phyloP scores from a whole-genome alignment of 768 basidiomycete genomes.

The Mycena olivaceomarginata region DNA sequence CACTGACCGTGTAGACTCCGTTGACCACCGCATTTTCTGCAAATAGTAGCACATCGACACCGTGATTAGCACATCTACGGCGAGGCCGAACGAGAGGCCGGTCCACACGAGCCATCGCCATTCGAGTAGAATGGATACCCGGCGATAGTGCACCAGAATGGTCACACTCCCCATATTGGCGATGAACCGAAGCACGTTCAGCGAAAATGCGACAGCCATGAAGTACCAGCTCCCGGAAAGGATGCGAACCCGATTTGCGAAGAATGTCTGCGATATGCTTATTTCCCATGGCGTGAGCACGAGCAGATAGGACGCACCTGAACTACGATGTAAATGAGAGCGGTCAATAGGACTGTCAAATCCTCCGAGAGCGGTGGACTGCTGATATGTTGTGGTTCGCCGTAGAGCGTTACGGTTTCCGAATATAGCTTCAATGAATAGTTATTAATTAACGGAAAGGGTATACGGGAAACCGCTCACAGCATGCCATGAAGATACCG shows the following conservation, averaged over 20 bases:
- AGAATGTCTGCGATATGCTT: slow-evolving; percentile 11
- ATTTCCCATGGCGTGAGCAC: not conserved
- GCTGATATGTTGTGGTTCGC: slow-evolving; percentile 1
- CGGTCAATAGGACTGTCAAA: slow-evolving; percentile 7
- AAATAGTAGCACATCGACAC: slow-evolving; percentile 18
- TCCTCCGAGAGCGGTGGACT: slow-evolving; percentile 11
- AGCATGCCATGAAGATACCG: slow-evolving; percentile 6
- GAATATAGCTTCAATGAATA: slow-evolving; percentile 14
- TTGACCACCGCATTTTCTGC: not conserved
- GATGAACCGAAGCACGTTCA: not conserved
- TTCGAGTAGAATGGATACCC: not conserved
- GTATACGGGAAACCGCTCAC: not conserved
- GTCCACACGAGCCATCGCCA: slow-evolving; percentile 21
- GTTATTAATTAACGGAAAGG: not conserved
- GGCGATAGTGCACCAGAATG: not conserved
- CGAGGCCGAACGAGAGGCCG: not conserved
- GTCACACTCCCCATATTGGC: not conserved
- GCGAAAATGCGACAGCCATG: not conserved
- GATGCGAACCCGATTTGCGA: slow-evolving; percentile 8
- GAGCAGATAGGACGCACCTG: not conserved
- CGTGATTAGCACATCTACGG: slow-evolving; percentile 22
- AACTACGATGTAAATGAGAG: not conserved
- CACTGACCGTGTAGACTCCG: not conserved
- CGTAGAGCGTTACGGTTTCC: slow-evolving; percentile 29
- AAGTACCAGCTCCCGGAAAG: slow-evolving; percentile 23